Evolutionary conservation across 2,329 filamentous ascomycete species (phyloP).

Genomic region (Colletotrichum sp.): DNA sequence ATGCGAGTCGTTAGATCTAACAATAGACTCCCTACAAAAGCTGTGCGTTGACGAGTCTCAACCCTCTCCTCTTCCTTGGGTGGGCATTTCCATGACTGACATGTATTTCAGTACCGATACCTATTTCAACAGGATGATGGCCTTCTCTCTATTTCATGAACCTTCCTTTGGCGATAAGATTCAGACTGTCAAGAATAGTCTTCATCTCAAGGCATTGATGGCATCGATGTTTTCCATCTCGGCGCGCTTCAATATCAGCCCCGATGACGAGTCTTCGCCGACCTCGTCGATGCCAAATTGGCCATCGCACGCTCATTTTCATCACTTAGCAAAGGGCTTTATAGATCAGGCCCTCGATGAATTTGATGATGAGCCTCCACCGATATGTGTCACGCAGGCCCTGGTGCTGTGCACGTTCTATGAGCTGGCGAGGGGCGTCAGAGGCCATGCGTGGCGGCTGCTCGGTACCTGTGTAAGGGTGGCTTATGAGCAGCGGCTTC

Average conservation of each 20-base stretch:
- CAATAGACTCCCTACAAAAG: neutral
- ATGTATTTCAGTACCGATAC: neutral
- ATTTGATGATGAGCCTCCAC: neutral
- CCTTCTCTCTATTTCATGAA: neutral
- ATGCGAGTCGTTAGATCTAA: neutral
- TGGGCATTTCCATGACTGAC: neutral
- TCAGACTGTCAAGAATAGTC: neutral
- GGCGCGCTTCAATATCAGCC: neutral
- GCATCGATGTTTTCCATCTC: neutral
- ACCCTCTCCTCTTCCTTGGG: neutral
- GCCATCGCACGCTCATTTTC: neutral
- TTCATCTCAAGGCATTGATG: neutral
- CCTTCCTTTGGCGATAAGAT: neutral
- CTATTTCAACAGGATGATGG: neutral
- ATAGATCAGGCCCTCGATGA: neutral
- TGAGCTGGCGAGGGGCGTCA: neutral
- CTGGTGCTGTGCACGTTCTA: neutral
- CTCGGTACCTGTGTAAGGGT: neutral
- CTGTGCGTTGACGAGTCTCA: neutral
- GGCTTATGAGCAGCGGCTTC: neutral
- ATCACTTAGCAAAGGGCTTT: neutral
- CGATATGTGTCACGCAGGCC: neutral
- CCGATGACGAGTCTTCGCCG: neutral
- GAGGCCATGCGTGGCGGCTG: neutral
- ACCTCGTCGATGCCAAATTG: neutral